Conservation (phyloP, 2,329 filamentous ascomycete species). For the Epichloe baconii region DNA sequence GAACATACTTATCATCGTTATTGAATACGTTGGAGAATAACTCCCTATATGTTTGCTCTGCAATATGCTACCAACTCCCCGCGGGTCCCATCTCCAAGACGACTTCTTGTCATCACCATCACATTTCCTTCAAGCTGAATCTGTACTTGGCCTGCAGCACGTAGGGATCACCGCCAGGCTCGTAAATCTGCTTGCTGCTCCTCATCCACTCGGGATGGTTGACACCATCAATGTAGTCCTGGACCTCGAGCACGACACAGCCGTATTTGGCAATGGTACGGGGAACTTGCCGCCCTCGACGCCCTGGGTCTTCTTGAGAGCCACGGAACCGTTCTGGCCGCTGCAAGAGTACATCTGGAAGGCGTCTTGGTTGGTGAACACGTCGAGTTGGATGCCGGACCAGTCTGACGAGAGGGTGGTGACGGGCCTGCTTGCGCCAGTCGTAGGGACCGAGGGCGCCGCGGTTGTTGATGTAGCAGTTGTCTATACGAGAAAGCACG, state of each 20-base stretch:
- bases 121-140: conserved; percentile 35
- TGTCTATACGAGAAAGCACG: conserved; percentile 31
- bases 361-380: conserved; percentile 73
- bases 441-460: conserved; percentile 41
- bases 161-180: conserved; percentile 45
- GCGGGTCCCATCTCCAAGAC: background rate
- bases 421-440: conserved; percentile 48
- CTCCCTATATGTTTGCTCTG: no score
- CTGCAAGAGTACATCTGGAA: conserved; percentile 83
- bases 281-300: conserved; percentile 35
- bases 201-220: conserved; percentile 84
- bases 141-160: conserved; percentile 48
- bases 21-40: background rate
- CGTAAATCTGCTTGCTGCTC: conserved; percentile 40
- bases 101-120: conserved; percentile 4
- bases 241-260: conserved; percentile 80
- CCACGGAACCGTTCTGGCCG: conserved; percentile 56
- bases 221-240: conserved; percentile 90
- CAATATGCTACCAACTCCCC: background rate
- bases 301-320: conserved; percentile 60
- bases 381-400: conserved; percentile 72
- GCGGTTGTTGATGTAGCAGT: conserved; percentile 56
- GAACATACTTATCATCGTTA: background rate
- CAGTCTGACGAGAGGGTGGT: conserved; percentile 58
- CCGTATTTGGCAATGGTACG: conserved; percentile 61